Percentiles rank a stretch among this genome's conserved stretches.
These are phyloP conservation scores for Mortierella sp. DNA, from an alignment of 371 early-diverging fungal genomes.

Conservation along the genomic window DNA sequence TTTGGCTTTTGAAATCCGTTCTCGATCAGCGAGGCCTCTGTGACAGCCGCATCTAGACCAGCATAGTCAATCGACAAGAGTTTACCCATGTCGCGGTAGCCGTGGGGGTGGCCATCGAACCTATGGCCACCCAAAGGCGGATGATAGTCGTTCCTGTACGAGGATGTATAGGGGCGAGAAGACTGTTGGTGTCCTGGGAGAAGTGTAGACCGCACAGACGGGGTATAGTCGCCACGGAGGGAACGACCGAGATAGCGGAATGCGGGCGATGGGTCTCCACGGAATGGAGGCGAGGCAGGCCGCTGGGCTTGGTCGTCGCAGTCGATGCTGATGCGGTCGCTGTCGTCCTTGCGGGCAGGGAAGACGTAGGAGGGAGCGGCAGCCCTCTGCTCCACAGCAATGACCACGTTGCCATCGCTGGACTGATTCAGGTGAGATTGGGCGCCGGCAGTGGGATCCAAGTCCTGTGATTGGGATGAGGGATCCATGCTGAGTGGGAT, in stretches of 20 bases:
- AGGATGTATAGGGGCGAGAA: slow-evolving; percentile 17
- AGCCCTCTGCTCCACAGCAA: slow-evolving; percentile 22
- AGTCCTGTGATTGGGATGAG: too few species aligned
- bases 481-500: too few species aligned
- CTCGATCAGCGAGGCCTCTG: slow-evolving; percentile 33
- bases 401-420: slow-evolving; percentile 9
- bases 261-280: slow-evolving; percentile 13
- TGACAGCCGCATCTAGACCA: slow-evolving; percentile 34
- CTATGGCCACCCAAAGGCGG: slow-evolving; percentile 30
- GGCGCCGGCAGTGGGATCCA: too few species aligned
- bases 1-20: slow-evolving; percentile 6
- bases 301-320: slow-evolving; percentile 3
- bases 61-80: slow-evolving; percentile 35
- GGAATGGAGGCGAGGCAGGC: slow-evolving; percentile 16
- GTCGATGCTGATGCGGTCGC: neutral
- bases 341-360: neutral
- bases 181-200: slow-evolving; percentile 26
- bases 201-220: slow-evolving; percentile 25
- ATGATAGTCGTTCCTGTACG: slow-evolving; percentile 22
- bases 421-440: too few species aligned
- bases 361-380: neutral
- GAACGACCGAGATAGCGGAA: slow-evolving; percentile 12
- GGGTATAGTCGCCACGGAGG: slow-evolving; percentile 19
- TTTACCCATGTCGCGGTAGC: slow-evolving; percentile 12
- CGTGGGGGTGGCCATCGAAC: slow-evolving; percentile 6